phyloP scores from a whole-genome alignment of 2,329 filamentous ascomycete genomes.

The Paracoccidioides brasiliensis region DNA sequence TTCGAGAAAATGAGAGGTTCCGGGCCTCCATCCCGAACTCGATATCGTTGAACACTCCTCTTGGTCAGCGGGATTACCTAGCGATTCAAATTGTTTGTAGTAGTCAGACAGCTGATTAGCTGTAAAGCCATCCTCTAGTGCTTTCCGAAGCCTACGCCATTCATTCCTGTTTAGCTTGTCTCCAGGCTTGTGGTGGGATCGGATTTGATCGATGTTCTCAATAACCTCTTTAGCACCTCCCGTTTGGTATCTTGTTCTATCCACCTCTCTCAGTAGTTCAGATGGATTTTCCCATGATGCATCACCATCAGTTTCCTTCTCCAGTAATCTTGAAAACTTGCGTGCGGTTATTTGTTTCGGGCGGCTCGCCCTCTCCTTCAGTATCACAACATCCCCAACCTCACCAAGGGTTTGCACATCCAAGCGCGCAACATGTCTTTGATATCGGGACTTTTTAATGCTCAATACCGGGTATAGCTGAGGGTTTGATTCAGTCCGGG shows the following conservation, averaged over 20 bases:
- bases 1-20: conserved; percentile 20
- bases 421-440: conserved; percentile 2
- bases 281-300: conserved; percentile 5
- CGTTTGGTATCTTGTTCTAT: conserved; percentile 4
- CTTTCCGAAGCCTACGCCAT: conserved; percentile 21
- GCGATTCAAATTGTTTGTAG: conserved; percentile 8
- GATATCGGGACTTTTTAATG: neutral
- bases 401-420: conserved; percentile 1
- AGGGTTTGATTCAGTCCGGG: neutral
- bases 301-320: neutral
- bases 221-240: conserved; percentile 9
- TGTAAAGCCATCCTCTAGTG: conserved; percentile 24
- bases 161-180: conserved; percentile 17
- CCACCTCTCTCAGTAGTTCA: conserved; percentile 9
- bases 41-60: neutral
- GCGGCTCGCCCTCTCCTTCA: neutral
- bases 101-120: conserved; percentile 22
- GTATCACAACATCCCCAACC: conserved; percentile 1
- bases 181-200: conserved; percentile 12
- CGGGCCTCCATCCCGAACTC: conserved; percentile 19
- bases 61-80: neutral
- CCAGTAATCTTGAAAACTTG: neutral
- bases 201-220: conserved; percentile 19
- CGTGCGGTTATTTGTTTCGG: neutral
- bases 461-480: neutral